Base-by-base conservation (phyloP, 2,329 filamentous ascomycete genomes). In the Talaromyces islandicus region DNA sequence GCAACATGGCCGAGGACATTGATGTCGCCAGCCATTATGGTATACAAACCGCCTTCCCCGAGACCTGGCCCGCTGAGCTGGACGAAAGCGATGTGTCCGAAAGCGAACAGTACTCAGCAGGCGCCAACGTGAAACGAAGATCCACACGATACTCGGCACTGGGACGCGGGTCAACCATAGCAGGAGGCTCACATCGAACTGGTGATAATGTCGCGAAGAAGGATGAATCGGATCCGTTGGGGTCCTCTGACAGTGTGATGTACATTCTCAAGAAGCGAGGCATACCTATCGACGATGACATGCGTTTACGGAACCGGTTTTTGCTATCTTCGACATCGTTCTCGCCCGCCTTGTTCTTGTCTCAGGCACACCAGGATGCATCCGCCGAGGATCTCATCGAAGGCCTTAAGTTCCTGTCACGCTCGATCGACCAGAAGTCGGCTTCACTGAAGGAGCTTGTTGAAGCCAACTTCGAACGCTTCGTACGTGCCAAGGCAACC, bases 401-500 rank as follows among this genome's bases (percentile, higher is more conserved):
- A 54, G 95, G 94, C 3, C 84, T 99, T 21, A 89, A 96, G 66
- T 87, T 89, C 61, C 84, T 99, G 21, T 94, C 92, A 19, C 85
- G 85, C 63, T 97, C 93, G 0, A 99, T 99, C 69, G 94, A 97
- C 69, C 91, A 97, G 76, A 99, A 99, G 75, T 97, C 93, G 0
- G 94, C 93, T 0, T 97, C 92, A 4, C 83, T 99, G 63, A 99
- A 99, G 73, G 90, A 96, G 11, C 83, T 99, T 19, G 94, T 99
- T 25, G 94, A 99, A 75, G 93, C 91, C 64, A 99, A 99, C 73
- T 99, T 99, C 71, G 95, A 99, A 76, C 89, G 93, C 65, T 99
- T 99, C 78, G 94, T 99, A 59, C 89, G 91, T 64, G 94, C 94
- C 50, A 99, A 99, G 75, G 91, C 93, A 19, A 97, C 93, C 7